Base-by-base conservation (phyloP, 495 filamentous ascomycete genomes). In the Penicillium verhagenii region DNA sequence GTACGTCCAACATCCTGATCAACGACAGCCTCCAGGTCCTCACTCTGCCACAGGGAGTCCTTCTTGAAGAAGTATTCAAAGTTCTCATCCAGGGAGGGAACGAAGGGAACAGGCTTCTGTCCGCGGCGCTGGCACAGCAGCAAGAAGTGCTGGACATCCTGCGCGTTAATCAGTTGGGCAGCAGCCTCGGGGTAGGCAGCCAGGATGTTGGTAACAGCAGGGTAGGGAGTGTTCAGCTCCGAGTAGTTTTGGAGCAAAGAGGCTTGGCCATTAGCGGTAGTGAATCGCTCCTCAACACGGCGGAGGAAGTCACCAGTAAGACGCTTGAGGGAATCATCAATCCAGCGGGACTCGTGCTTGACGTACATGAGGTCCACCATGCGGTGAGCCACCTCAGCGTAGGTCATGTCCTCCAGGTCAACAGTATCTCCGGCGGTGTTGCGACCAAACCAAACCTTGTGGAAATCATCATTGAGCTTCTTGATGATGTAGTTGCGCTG, bases 41-140 rank as follows among this genome's bases (percentile, higher is more conserved):
- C 94, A 0, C 92, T 96, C 72, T 98, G 94, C 94, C 94, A 98
- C 24, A 98, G 83, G n/a, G 93, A 97, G 72, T 98, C 94, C 74
- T 98, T 98, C 85, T 98, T 98, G 86, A 98, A 97, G 77, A 87
- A 98, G 71, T 91, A 95, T 69, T 97, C 94, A 46, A 98, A 97
- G 59, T 89, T 93, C 50, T 96, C 93, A 69, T 98, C 94, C 25
- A 98, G 79, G 4, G 86, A 79, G 11, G 94, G 94, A 45, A 98
- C 91, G 64, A 98, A 98, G 3, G 93, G 93, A 14, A 94, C 89
- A 1, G 94, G 94, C 77, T 98, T 98, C 78, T 98, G 95, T 16
- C 89, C 89, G 31, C 88, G 89, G 6, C 92, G 86, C 68, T 92
- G 86, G 77, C 92, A 97, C n/a, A 98, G 83, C 6, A 92, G 76